Conservation (phyloP, 805 yeast genomes). For the Metschnikowia proteae region DNA sequence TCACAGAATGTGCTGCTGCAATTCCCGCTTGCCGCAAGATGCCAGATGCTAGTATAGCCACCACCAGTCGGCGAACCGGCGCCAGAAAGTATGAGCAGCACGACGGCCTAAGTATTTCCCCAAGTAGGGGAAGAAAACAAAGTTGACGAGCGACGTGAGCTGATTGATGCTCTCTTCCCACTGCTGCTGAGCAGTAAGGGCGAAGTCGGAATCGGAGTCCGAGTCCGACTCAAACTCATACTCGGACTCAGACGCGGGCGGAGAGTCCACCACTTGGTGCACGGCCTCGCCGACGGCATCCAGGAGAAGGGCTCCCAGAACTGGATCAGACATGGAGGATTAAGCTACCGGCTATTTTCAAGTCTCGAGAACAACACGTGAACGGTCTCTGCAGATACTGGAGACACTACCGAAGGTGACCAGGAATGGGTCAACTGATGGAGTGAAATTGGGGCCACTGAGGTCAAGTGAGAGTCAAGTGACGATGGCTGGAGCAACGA, state of each 20-base stretch:
- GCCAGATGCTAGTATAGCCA: constrained; percentile 4
- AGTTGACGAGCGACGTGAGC: constrained; percentile 51
- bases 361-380: too few relatives aligned
- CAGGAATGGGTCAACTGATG: too few relatives aligned
- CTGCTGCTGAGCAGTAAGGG: constrained; percentile 56
- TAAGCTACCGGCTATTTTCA: too few relatives aligned
- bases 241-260: neutral
- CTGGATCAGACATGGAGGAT: constrained; percentile 1
- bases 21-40: too few relatives aligned
- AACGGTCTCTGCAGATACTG: too few relatives aligned
- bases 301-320: constrained; percentile 2
- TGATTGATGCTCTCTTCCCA: constrained; percentile 71
- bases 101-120: constrained; percentile 68
- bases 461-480: too few relatives aligned
- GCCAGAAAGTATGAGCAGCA: constrained; percentile 33
- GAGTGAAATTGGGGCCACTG: too few relatives aligned
- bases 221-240: constrained; percentile 2
- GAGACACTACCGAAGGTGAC: too few relatives aligned
- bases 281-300: constrained; percentile 2
- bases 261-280: neutral
- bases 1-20: too few relatives aligned
- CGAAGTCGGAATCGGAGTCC: constrained; percentile 18
- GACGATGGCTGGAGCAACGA: too few relatives aligned
- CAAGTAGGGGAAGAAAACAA: constrained; percentile 59
- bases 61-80: constrained; percentile 35